Percentiles rank a stretch among this genome's conserved stretches.
phyloP scores from a whole-genome alignment of 805 yeast genomes.

The Jamesozyma piceae region DNA sequence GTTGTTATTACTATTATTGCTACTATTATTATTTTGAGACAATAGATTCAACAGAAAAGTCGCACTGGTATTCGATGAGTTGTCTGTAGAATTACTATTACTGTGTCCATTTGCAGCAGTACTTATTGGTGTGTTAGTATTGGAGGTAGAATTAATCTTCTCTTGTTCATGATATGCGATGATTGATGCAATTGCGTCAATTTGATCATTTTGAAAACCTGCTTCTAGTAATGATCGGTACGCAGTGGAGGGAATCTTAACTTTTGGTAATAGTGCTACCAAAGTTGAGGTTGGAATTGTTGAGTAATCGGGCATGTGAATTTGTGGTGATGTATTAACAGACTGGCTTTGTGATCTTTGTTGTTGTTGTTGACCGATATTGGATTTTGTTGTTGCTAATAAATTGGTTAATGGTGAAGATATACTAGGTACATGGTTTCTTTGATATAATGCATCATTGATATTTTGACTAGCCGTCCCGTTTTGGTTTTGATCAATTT shows the following conservation, averaged over 20 bases:
- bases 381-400: conserved; percentile 3
- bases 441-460: conserved; percentile 2
- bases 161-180: conserved; percentile 57
- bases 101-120: not conserved
- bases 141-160: conserved; percentile 9
- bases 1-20: not conserved
- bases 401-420: conserved; percentile 12
- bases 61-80: not conserved
- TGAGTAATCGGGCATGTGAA: conserved; percentile 26
- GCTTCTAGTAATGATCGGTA: conserved; percentile 51
- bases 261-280: conserved; percentile 43
- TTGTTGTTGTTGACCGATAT: not conserved
- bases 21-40: not conserved
- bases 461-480: too few relatives aligned
- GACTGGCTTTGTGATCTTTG: not conserved
- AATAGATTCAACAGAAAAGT: conserved; percentile 2
- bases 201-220: conserved; percentile 60
- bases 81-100: not conserved
- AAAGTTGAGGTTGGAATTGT: conserved; percentile 29
- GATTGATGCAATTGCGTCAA: conserved; percentile 62
- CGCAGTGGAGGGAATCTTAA: conserved; percentile 68
- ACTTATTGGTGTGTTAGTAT: not conserved
- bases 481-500: conserved; percentile 5
- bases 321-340: conserved; percentile 4
- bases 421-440: conserved; percentile 4